Evolutionary conservation across 2,329 filamentous ascomycete genomes (phyloP).

Genomic region (Podosphaera leucotricha): DNA sequence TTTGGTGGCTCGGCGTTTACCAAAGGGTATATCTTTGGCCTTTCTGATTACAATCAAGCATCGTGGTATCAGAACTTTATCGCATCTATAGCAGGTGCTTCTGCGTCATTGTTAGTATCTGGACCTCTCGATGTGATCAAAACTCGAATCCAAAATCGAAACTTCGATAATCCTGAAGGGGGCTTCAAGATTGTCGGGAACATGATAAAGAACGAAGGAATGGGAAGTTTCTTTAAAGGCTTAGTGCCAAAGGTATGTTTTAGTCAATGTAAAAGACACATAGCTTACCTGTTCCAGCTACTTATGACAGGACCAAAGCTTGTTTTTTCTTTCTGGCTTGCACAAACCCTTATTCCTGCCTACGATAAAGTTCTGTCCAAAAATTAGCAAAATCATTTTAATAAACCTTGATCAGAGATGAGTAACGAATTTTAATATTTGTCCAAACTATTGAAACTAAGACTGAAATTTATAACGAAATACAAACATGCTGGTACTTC

Average conservation of each 20-base stretch:
- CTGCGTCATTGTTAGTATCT: constrained; percentile 87
- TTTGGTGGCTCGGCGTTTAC: constrained; percentile 95
- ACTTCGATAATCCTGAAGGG: constrained; percentile 93
- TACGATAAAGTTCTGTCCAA: constrained; percentile 37
- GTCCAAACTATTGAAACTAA: too few species aligned
- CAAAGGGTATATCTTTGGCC: constrained; percentile 82
- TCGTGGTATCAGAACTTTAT: constrained; percentile 93
- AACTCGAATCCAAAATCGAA: constrained; percentile 92
- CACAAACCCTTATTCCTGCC: constrained; percentile 87
- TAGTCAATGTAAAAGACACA: not conserved
- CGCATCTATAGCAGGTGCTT: constrained; percentile 84
- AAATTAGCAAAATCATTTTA: constrained; percentile 5
- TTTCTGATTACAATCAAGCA: constrained; percentile 88
- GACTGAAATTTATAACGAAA: not conserved
- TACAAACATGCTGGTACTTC: too few species aligned
- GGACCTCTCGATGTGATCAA: constrained; percentile 94
- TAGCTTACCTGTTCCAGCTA: constrained; percentile 27
- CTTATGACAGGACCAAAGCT: constrained; percentile 98
- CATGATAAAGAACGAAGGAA: constrained; percentile 81
- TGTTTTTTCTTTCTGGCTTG: constrained; percentile 98
- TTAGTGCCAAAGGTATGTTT: constrained; percentile 57
- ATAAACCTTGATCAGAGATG: not conserved
- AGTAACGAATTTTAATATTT: not conserved
- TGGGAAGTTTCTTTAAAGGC: constrained; percentile 87
- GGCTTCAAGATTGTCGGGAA: constrained; percentile 78